Conservation (phyloP, 768 basidiomycete species). For the Exsudoporus frostii region DNA sequence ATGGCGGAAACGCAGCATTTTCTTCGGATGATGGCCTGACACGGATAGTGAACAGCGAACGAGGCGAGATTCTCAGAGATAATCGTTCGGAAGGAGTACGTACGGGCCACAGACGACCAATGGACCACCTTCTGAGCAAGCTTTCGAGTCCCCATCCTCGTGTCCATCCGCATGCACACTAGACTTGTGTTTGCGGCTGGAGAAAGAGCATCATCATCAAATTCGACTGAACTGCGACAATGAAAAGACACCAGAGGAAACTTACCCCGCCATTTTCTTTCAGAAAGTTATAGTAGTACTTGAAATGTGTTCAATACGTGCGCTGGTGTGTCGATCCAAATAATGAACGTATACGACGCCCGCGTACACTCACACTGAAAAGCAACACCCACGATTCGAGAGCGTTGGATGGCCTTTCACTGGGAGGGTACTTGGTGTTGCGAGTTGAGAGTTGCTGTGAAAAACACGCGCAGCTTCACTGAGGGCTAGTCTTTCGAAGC, state of each 20-base stretch:
- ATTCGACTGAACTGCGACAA: neutral
- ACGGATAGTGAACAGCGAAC: no score
- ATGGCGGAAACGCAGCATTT: slow-evolving; percentile 1
- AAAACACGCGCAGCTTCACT: neutral
- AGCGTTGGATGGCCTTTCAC: slow-evolving; percentile 1
- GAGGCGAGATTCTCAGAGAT: neutral
- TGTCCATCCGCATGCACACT: neutral
- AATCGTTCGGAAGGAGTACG: neutral
- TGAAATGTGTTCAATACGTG: no score
- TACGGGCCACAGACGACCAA: neutral
- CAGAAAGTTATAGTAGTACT: no score
- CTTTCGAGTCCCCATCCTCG: neutral
- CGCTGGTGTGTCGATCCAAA: neutral
- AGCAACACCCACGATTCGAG: neutral
- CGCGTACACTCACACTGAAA: neutral
- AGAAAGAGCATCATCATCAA: neutral
- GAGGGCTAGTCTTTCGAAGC: slow-evolving; percentile 3
- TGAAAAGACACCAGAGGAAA: neutral
- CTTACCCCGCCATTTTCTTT: neutral
- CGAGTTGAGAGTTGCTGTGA: neutral
- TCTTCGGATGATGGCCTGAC: slow-evolving; percentile 3
- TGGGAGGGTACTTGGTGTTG: neutral
- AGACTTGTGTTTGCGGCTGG: neutral
- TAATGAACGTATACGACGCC: neutral
- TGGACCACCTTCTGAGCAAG: neutral